Evolutionary conservation across 495 filamentous ascomycete species (phyloP), one percentile per base, ranked within the genome.

Genomic region (Letharia lupina): DNA sequence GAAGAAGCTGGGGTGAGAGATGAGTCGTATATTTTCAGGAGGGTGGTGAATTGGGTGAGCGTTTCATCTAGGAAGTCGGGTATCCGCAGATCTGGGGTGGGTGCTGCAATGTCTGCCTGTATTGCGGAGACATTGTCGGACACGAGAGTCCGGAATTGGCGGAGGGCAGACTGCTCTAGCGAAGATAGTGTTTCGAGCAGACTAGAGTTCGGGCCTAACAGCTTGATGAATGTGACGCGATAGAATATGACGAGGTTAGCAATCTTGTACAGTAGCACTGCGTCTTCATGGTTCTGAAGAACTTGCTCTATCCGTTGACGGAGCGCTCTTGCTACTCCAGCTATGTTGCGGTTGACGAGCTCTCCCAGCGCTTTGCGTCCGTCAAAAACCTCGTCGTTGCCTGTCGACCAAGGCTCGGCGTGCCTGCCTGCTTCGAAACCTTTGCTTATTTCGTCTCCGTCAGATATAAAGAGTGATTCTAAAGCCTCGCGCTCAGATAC

Each of bases 401-500:
- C 84, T 37, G 81, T 75, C 31, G 86, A 82, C 95, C 94, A 98
- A 1, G 91, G 87, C 75, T 96, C 91, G 67, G 87, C 95, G 70
- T 89, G 91, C 16, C 90, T 79, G 7, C 92, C 92, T 48, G 90
- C 88, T 72, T 92, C 86, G 47, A 98, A 90, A 5, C 89, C 90
- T 65, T 86, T 89, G 45, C 88, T 90, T 67, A 96, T 89, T 68
- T 96, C 91, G 65, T 94, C 90, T n/a, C 91, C 93, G 63, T 96
- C 92, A 3, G 88, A 86, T 44, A 96, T 87, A 73, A 98, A 98
- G 7, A 99, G 77, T 6, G 89, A 86, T 72, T 97, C 94, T 23
- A 99, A 80, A 3, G 93, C 91, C 75, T 99, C 94, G 54, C 90
- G 83, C 75, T 99, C 94, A 28, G 92, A 93, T 1, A 98, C 94